A percentile compares a stretch with the other conserved stretches of the same genome.
These are phyloP conservation scores for Diplodia mutila DNA, from an alignment of 2,329 filamentous ascomycete genomes.

Conservation along the genomic window DNA sequence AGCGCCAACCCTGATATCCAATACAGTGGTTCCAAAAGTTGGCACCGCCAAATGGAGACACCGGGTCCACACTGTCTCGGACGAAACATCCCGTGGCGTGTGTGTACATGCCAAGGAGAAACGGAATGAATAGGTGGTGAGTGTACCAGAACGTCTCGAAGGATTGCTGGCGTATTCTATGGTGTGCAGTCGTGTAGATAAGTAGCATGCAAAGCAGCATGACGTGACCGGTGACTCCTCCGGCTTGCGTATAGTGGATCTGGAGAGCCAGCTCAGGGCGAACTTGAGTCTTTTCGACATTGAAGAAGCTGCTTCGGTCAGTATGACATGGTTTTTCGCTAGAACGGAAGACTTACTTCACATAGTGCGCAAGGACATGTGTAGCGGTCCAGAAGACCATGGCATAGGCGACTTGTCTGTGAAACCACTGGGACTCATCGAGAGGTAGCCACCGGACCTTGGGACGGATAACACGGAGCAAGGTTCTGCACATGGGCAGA, in stretches of 20 bases:
- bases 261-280: conserved; percentile 79
- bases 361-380: conserved; percentile 83
- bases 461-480: conserved; percentile 81
- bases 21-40: conserved; percentile 91
- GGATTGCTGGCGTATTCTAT: conserved; percentile 91
- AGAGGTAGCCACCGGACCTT: conserved; percentile 86
- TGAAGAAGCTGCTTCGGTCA: conserved; percentile 76
- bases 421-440: conserved; percentile 98
- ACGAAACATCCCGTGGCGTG: conserved; percentile 97
- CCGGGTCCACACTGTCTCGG: conserved; percentile 70
- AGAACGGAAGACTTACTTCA: conserved; percentile 69
- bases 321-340: background rate
- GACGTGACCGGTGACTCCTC: conserved; percentile 91
- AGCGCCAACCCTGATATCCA: conserved; percentile 95
- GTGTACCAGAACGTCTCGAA: conserved; percentile 99
- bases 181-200: conserved; percentile 95
- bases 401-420: conserved; percentile 89
- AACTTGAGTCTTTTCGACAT: conserved; percentile 84
- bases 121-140: conserved; percentile 97
- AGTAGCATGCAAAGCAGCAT: conserved; percentile 99
- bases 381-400: conserved; percentile 79
- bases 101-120: conserved; percentile 90
- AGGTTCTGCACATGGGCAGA: conserved; percentile 90
- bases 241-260: conserved; percentile 88
- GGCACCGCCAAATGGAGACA: conserved; percentile 82